Conservation (phyloP, 2,329 filamentous ascomycete genomes). For the Cordyceps militaris region DNA sequence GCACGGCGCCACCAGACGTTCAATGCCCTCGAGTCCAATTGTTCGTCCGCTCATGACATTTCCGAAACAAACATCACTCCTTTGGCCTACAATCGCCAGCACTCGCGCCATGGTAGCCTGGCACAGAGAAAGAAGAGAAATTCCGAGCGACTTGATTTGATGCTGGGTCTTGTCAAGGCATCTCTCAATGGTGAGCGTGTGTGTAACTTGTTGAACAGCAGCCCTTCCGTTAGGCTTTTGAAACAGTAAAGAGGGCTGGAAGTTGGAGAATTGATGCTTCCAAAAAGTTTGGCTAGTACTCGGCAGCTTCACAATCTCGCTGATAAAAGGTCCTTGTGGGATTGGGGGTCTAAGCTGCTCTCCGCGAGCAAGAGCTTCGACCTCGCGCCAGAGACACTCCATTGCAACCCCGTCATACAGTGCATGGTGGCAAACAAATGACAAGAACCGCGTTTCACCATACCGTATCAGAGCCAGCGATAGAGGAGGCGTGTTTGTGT, state of each 20-base stretch:
- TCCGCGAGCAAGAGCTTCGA: conserved; percentile 52
- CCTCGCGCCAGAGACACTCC: conserved; percentile 58
- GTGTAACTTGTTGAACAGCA: conserved; percentile 24
- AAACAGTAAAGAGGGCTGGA: conserved; percentile 30
- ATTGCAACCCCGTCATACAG: conserved; percentile 83
- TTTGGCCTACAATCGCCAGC: conserved; percentile 47
- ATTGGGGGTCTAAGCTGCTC: conserved; percentile 40
- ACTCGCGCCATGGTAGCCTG: conserved; percentile 68
- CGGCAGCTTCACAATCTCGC: conserved; percentile 44
- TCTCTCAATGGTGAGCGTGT: conserved; percentile 24
- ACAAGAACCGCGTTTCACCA: conserved; percentile 31
- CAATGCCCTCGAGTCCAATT: conserved; percentile 55
- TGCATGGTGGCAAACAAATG: conserved; percentile 64
- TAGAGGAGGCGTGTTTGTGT: conserved; percentile 38
- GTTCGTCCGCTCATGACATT: conserved; percentile 77
- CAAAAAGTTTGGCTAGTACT: conserved; percentile 57
- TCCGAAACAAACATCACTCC: conserved; percentile 73
- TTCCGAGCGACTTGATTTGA: conserved; percentile 44
- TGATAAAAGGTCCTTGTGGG: conserved; percentile 58
- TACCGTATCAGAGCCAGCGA: conserved; percentile 37
- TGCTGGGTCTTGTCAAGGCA: conserved; percentile 40
- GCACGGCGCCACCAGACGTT: conserved; percentile 75
- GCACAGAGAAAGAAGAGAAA: conserved; percentile 58
- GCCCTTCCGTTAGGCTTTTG: conserved; percentile 16
- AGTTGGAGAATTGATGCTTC: conserved; percentile 46